Conservation (phyloP, 2,329 filamentous ascomycete genomes). For the Arthrinium puccinioides region DNA sequence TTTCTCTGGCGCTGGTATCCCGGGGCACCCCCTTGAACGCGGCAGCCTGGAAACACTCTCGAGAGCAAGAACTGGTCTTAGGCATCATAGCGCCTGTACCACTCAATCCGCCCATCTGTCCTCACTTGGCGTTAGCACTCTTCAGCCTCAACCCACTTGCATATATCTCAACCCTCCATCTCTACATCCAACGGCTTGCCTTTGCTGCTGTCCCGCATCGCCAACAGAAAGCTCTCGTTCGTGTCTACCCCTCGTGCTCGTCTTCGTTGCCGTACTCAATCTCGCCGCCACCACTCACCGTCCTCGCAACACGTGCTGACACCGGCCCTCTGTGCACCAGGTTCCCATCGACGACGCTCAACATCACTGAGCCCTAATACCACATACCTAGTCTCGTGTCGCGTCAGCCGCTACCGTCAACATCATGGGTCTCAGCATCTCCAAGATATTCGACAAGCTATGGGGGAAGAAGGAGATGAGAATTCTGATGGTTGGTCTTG, state of each 20-base stretch:
- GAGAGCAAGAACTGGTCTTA: constrained; percentile 1
- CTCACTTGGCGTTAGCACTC: constrained; percentile 4
- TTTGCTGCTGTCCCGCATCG: not conserved
- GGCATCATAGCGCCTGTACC: constrained; percentile 6
- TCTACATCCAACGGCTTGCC: too few relatives aligned
- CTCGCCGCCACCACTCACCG: not conserved
- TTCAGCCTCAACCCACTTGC: not conserved
- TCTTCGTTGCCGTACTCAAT: not conserved
- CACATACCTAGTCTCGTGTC: constrained; percentile 18
- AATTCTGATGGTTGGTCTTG: constrained; percentile 99
- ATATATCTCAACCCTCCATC: not conserved
- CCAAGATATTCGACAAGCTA: constrained; percentile 91
- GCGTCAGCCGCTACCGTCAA: constrained; percentile 29
- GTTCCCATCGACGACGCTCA: constrained; percentile 1
- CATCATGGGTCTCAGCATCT: constrained; percentile 97
- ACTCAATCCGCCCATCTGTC: constrained; percentile 6
- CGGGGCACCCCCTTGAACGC: not conserved
- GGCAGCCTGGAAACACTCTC: constrained; percentile 7
- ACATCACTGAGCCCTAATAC: constrained; percentile 10
- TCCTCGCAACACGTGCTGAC: not conserved
- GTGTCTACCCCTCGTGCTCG: not conserved
- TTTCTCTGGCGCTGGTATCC: not conserved
- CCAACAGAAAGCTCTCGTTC: not conserved
- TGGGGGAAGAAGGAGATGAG: constrained; percentile 99
- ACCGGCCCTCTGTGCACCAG: constrained; percentile 1